Evolutionary conservation across 345 rosid species (phyloP).

Genomic region (Mangifera indica): DNA sequence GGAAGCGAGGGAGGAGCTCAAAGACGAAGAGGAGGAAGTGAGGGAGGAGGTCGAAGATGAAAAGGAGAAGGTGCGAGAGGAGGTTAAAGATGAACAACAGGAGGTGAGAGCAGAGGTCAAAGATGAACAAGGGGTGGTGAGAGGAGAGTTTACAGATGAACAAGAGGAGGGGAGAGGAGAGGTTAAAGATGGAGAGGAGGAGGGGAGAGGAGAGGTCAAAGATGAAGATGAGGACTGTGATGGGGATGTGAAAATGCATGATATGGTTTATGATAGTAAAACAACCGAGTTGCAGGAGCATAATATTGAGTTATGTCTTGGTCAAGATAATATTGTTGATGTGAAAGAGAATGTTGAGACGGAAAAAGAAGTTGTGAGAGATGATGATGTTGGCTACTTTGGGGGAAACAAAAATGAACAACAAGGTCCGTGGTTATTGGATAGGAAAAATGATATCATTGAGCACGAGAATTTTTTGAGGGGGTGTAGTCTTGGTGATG

Average conservation of each 20-base stretch:
- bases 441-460: constrained; percentile 27
- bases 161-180: constrained; percentile 35
- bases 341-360: constrained; percentile 14
- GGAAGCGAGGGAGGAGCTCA: no score
- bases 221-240: constrained; percentile 36
- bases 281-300: constrained; percentile 53
- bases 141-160: no score
- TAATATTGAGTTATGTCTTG: constrained; percentile 60
- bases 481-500: constrained; percentile 35
- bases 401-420: constrained; percentile 44
- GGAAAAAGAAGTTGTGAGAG: constrained; percentile 1
- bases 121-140: no score
- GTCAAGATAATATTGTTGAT: not conserved
- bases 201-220: constrained; percentile 34
- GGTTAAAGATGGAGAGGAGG: constrained; percentile 35
- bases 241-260: constrained; percentile 41
- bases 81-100: no score
- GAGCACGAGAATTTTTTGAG: constrained; percentile 43
- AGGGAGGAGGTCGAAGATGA: no score
- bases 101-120: no score
- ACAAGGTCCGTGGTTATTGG: constrained; percentile 5
- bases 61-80: no score
- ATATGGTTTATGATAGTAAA: constrained; percentile 29
- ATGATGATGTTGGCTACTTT: constrained; percentile 41
- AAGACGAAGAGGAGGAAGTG: no score